A percentile compares a stretch with the other conserved stretches of the same genome.
Conservation (phyloP, 2,329 filamentous ascomycete genomes). For the Fusarium pseudocircinatum region DNA sequence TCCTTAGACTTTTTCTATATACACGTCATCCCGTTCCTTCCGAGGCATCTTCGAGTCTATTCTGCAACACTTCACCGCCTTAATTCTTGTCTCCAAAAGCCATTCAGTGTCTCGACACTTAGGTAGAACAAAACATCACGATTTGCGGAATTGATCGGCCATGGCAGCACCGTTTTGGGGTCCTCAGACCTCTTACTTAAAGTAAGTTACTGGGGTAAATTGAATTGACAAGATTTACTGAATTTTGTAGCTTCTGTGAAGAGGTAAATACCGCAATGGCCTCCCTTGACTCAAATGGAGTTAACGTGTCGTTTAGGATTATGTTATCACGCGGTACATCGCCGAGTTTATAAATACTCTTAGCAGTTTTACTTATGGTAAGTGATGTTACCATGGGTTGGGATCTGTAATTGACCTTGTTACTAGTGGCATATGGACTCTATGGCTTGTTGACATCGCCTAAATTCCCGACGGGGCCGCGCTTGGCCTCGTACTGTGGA, state of each 20-base stretch:
- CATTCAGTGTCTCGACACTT: not conserved
- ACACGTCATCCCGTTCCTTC: conserved; percentile 13
- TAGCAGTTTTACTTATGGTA: conserved; percentile 52
- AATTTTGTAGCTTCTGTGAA: conserved; percentile 42
- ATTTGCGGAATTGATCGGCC: not conserved
- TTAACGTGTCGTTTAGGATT: conserved; percentile 43
- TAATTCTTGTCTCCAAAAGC: not conserved
- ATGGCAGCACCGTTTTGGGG: conserved; percentile 44
- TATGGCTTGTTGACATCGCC: conserved; percentile 47
- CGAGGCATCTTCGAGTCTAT: conserved; percentile 8
- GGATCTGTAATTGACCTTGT: not conserved
- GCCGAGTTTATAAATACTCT: conserved; percentile 58
- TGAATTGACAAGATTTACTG: not conserved
- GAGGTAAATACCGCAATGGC: conserved; percentile 33
- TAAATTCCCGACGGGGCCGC: conserved; percentile 33
- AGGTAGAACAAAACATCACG: not conserved
- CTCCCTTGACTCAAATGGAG: not conserved
- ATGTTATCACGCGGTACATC: conserved; percentile 54
- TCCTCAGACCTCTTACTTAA: conserved; percentile 46
- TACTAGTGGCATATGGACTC: conserved; percentile 50
- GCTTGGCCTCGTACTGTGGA: conserved; percentile 50
- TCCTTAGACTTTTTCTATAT: not conserved
- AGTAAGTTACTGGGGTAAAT: conserved; percentile 22
- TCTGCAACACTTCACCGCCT: conserved; percentile 28
- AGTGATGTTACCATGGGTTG: not conserved